These are phyloP conservation scores for Ilyonectria destructans DNA, from an alignment of 2,329 filamentous ascomycete genomes.

Conservation along the genomic window DNA sequence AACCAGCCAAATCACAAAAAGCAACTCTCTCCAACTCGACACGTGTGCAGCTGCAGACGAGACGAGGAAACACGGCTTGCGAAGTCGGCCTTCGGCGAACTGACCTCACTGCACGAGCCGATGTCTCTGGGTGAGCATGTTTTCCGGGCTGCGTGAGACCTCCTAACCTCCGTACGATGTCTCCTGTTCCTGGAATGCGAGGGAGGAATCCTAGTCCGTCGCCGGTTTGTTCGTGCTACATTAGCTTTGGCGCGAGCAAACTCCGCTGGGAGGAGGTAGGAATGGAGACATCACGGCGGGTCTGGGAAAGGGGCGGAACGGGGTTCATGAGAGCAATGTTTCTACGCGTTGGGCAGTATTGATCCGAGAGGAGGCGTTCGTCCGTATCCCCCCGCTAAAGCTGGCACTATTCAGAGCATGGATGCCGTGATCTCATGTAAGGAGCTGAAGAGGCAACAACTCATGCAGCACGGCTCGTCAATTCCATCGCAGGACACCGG, in stretches of 20 bases:
- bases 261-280: background rate
- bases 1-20: background rate
- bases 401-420: background rate
- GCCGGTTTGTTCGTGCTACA: background rate
- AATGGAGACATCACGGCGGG: background rate
- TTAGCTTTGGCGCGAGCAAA: background rate
- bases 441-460: background rate
- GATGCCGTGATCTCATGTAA: background rate
- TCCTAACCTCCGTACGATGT: background rate
- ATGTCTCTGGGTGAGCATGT: background rate
- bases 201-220: background rate
- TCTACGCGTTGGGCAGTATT: background rate
- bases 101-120: background rate
- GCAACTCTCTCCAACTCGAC: background rate
- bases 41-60: background rate
- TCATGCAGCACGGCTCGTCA: background rate
- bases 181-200: slow-evolving; percentile 27
- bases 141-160: background rate
- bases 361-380: background rate
- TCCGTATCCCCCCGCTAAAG: background rate
- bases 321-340: background rate
- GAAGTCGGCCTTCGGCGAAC: background rate
- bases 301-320: background rate
- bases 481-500: background rate
- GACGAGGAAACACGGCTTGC: background rate